Conservation (phyloP, 768 basidiomycete genomes). For the Russula brevipes region DNA sequence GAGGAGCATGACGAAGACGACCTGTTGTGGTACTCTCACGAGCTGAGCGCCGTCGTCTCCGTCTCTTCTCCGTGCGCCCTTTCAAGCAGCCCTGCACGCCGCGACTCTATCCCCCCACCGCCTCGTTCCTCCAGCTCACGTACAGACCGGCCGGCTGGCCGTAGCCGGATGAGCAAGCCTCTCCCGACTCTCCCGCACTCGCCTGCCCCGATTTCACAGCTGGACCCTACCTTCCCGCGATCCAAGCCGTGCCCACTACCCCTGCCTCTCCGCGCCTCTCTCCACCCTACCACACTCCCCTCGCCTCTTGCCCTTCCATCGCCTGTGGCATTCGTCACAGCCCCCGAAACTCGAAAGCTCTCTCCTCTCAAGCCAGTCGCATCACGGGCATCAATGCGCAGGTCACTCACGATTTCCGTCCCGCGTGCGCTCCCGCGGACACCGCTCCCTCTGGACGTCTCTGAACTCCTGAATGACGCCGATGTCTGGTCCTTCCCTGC, state of each 20-base stretch:
- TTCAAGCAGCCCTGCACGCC: slow-evolving; percentile 28
- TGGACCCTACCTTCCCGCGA: slow-evolving; percentile 35
- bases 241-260: slow-evolving; percentile 25
- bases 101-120: slow-evolving; percentile 36
- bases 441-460: slow-evolving; percentile 44
- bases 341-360: background rate
- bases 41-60: slow-evolving; percentile 51
- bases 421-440: slow-evolving; percentile 51
- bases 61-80: slow-evolving; percentile 33
- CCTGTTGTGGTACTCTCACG: slow-evolving; percentile 52
- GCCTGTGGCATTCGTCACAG: background rate
- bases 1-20: slow-evolving; percentile 50
- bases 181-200: slow-evolving; percentile 36
- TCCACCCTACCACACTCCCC: slow-evolving; percentile 17
- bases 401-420: slow-evolving; percentile 28
- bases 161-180: slow-evolving; percentile 38
- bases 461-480: slow-evolving; percentile 24
- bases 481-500: slow-evolving; percentile 17
- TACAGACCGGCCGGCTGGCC: background rate
- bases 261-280: slow-evolving; percentile 29
- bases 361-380: slow-evolving; percentile 25
- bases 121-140: slow-evolving; percentile 4
- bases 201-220: slow-evolving; percentile 33
- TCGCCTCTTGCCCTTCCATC: background rate
- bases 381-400: slow-evolving; percentile 24